Conservation (phyloP, 2,329 filamentous ascomycete species). For the Chalaropsis ovoidea region DNA sequence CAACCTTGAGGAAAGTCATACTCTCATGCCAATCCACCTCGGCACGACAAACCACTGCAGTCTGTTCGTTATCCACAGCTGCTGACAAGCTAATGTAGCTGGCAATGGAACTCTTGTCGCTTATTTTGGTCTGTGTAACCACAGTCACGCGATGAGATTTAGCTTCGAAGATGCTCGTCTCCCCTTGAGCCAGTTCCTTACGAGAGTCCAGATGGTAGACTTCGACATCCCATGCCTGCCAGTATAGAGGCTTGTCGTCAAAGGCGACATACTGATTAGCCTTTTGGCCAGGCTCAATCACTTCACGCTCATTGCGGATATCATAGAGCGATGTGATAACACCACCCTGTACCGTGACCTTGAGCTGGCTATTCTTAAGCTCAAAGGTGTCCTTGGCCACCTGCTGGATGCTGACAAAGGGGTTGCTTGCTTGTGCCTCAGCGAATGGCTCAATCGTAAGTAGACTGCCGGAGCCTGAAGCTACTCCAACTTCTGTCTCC, state of each 20-base stretch:
- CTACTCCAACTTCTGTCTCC: slow-evolving; percentile 43
- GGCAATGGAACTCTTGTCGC: slow-evolving; percentile 73
- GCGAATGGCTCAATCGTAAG: slow-evolving; percentile 44
- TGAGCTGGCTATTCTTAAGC: slow-evolving; percentile 66
- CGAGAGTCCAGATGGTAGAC: slow-evolving; percentile 87
- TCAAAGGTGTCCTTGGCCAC: slow-evolving; percentile 56
- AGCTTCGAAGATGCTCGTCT: slow-evolving; percentile 60
- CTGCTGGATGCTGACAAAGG: slow-evolving; percentile 43
- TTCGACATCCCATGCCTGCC: slow-evolving; percentile 97
- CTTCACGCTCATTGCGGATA: slow-evolving; percentile 58
- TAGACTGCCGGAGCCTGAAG: slow-evolving; percentile 46
- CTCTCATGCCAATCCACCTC: slow-evolving; percentile 96
- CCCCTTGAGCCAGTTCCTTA: slow-evolving; percentile 58
- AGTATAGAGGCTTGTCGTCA: slow-evolving; percentile 94
- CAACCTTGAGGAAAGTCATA: slow-evolving; percentile 97
- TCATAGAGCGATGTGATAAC: slow-evolving; percentile 80
- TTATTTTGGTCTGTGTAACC: slow-evolving; percentile 76
- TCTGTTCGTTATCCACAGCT: slow-evolving; percentile 40
- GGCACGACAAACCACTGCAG: slow-evolving; percentile 47
- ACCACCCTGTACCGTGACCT: slow-evolving; percentile 62
- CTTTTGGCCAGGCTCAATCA: slow-evolving; percentile 62
- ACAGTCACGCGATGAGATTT: slow-evolving; percentile 70
- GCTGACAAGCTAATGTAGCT: slow-evolving; percentile 74
- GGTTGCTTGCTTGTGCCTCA: slow-evolving; percentile 36
- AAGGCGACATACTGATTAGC: slow-evolving; percentile 90